Conservation (phyloP, 2,329 filamentous ascomycete genomes). For the Pseudocercospora fijiensis region DNA sequence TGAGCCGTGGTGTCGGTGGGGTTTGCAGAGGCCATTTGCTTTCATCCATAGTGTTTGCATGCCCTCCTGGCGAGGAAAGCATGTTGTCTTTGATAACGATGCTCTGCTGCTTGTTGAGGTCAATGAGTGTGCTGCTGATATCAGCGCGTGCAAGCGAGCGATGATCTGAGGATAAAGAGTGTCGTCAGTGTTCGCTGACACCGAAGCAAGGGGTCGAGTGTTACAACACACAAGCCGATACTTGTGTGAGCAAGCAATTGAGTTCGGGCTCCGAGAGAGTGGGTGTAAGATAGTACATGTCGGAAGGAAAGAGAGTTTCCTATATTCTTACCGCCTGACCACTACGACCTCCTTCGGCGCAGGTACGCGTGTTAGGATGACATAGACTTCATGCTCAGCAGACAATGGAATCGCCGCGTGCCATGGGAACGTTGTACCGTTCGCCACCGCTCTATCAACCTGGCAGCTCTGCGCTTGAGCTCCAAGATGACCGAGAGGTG, state of each 20-base stretch:
- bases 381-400: slow-evolving; percentile 7
- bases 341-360: slow-evolving; percentile 5
- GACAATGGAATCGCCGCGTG: slow-evolving; percentile 11
- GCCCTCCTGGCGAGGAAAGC: slow-evolving; percentile 18
- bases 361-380: neutral
- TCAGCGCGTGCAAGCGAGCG: neutral
- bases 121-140: neutral
- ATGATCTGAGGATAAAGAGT: slow-evolving; percentile 13
- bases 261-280: neutral
- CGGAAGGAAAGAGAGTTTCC: slow-evolving; percentile 5
- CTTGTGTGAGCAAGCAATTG: slow-evolving; percentile 5
- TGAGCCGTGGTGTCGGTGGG: slow-evolving; percentile 15
- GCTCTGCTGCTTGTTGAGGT: neutral
- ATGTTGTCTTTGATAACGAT: slow-evolving; percentile 11
- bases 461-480: neutral
- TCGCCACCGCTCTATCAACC: slow-evolving; percentile 2
- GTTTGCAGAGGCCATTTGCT: slow-evolving; percentile 16
- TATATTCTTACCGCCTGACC: slow-evolving; percentile 11
- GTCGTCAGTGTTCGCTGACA: slow-evolving; percentile 11
- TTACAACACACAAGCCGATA: neutral
- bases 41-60: slow-evolving; percentile 22
- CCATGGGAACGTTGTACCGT: slow-evolving; percentile 20
- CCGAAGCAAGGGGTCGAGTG: slow-evolving; percentile 12
- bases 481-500: neutral
- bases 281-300: neutral